These are phyloP conservation scores for Myxozyma neglecta DNA, from an alignment of 805 yeast species.

Conservation along the genomic window DNA sequence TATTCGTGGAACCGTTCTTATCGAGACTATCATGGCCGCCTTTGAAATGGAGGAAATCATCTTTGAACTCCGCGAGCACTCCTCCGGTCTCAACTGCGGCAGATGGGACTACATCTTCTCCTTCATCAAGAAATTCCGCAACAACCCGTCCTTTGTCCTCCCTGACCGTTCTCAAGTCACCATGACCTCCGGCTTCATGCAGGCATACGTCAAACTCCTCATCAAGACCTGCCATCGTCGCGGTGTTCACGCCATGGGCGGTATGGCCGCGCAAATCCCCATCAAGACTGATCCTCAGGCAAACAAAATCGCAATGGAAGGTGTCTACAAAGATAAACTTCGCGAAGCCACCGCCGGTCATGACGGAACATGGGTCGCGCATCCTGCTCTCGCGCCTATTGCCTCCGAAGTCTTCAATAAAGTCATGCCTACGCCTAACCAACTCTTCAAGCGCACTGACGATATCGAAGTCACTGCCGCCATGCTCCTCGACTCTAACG, in stretches of 20 bases:
- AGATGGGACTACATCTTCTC: conserved; percentile 78
- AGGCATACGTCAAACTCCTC: conserved; percentile 61
- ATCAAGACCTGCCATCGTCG: conserved; percentile 70
- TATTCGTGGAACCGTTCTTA: conserved; percentile 68
- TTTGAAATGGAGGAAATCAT: conserved; percentile 79
- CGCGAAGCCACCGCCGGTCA: conserved; percentile 69
- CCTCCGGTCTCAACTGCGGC: conserved; percentile 73
- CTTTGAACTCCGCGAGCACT: conserved; percentile 69
- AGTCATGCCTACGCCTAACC: conserved; percentile 75
- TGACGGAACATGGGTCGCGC: conserved; percentile 79
- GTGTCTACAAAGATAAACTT: conserved; percentile 65
- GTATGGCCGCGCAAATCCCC: conserved; percentile 78
- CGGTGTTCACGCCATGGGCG: conserved; percentile 76
- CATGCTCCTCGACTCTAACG: conserved; percentile 63
- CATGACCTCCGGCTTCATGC: conserved; percentile 61
- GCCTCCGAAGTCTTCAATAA: conserved; percentile 69
- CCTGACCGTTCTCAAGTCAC: conserved; percentile 69
- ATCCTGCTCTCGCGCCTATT: conserved; percentile 66
- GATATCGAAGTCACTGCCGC: conserved; percentile 55
- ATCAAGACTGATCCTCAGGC: conserved; percentile 63
- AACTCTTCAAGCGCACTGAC: conserved; percentile 54
- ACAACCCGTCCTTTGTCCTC: conserved; percentile 59
- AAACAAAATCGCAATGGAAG: conserved; percentile 64
- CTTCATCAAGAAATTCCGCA: conserved; percentile 63
- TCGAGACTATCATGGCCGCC: conserved; percentile 71